phyloP scores from a whole-genome alignment of 2,329 filamentous ascomycete genomes.

The Fusarium pininemorale region DNA sequence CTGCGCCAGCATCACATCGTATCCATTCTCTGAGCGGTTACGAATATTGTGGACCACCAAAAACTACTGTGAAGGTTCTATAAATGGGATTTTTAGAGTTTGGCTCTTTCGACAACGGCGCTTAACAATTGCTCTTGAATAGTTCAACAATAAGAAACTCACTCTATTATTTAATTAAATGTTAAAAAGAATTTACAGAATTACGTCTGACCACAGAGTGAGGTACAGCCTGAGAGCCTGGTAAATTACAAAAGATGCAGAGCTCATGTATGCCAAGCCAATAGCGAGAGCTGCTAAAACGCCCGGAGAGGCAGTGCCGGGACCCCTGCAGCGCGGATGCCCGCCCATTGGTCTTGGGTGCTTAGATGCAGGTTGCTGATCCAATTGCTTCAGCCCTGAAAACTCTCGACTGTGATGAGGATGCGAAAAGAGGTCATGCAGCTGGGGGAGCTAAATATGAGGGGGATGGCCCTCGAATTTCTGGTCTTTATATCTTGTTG shows the following conservation, averaged over 20 bases:
- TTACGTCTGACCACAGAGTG: not conserved
- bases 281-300: not conserved
- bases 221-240: not conserved
- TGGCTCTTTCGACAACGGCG: not conserved
- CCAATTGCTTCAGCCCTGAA: not conserved
- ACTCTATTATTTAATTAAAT: not conserved
- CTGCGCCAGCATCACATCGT: conserved; percentile 1
- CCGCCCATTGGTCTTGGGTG: not conserved
- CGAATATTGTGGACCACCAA: not conserved
- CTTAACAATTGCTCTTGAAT: not conserved
- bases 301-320: conserved; percentile 23
- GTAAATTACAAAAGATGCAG: not conserved
- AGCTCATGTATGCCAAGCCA: not conserved
- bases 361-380: not conserved
- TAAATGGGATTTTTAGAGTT: not conserved
- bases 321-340: not conserved
- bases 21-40: not conserved
- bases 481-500: not conserved
- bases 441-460: conserved; percentile 3
- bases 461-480: not conserved
- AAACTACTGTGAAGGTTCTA: not conserved
- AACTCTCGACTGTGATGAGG: not conserved
- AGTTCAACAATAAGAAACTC: not conserved
- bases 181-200: not conserved
- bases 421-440: not conserved